A percentile compares a stretch with the other conserved stretches of the same genome.
These are phyloP conservation scores for Paxillus ammoniavirescens DNA, from an alignment of 768 basidiomycete species.

Conservation along the genomic window DNA sequence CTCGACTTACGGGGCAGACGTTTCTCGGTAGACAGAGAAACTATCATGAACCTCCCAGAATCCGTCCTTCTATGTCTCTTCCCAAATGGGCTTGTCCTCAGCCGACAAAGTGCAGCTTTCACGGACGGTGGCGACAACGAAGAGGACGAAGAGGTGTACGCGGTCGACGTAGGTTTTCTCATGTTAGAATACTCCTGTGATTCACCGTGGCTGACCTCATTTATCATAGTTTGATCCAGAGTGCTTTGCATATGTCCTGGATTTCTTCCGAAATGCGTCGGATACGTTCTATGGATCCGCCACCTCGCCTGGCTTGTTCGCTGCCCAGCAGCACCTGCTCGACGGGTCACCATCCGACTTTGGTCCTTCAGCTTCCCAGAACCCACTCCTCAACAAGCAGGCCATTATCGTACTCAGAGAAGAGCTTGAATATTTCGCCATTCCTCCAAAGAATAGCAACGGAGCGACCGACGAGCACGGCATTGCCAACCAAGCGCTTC, in stretches of 20 bases:
- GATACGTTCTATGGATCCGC: slow-evolving; percentile 90
- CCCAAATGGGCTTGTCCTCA: slow-evolving; percentile 94
- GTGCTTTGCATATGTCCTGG: slow-evolving; percentile 91
- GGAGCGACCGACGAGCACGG: slow-evolving; percentile 76
- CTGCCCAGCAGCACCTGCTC: slow-evolving; percentile 75
- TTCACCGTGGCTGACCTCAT: slow-evolving; percentile 1
- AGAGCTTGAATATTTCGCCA: slow-evolving; percentile 97
- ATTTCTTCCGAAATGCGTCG: slow-evolving; percentile 87
- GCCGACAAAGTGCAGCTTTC: slow-evolving; percentile 76
- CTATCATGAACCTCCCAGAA: slow-evolving; percentile 97
- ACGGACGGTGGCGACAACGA: slow-evolving; percentile 72
- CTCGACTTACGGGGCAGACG: slow-evolving; percentile 90
- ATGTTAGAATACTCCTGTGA: slow-evolving; percentile 3
- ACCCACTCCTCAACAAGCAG: slow-evolving; percentile 92
- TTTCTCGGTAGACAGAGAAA: slow-evolving; percentile 95
- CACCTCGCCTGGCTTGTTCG: slow-evolving; percentile 67
- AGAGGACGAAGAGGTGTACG: slow-evolving; percentile 90
- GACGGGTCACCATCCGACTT: slow-evolving; percentile 63
- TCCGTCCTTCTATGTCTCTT: slow-evolving; percentile 94
- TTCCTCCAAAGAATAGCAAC: slow-evolving; percentile 68
- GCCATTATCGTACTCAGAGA: slow-evolving; percentile 98
- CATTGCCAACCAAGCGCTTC: slow-evolving; percentile 71
- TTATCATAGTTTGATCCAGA: slow-evolving; percentile 86
- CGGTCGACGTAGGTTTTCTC: slow-evolving; percentile 80
- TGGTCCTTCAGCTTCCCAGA: slow-evolving; percentile 68